Percentiles rank a stretch among this genome's conserved stretches.
These are phyloP conservation scores for Ceratocystis diversiconidia DNA, from an alignment of 2,329 filamentous ascomycete genomes.

Conservation along the genomic window DNA sequence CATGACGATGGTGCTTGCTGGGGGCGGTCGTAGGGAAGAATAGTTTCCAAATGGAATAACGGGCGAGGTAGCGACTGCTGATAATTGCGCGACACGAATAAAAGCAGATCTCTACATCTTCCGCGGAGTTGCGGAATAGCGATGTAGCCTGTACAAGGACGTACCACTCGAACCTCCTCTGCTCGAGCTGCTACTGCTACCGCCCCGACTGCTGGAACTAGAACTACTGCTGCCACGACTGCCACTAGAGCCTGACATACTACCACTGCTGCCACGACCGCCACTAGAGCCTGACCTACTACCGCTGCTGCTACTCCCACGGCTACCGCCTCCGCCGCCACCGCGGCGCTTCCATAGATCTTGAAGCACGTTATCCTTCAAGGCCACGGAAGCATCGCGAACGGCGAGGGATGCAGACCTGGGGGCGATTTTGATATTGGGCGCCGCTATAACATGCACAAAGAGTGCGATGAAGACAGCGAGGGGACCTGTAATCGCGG, in stretches of 20 bases:
- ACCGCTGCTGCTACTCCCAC: conserved; percentile 26
- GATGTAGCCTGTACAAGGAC: neutral
- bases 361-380: neutral
- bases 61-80: too few relatives aligned
- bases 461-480: conserved; percentile 19
- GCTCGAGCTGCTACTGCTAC: conserved; percentile 17
- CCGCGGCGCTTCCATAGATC: conserved; percentile 45
- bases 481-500: neutral
- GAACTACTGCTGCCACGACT: conserved; percentile 21
- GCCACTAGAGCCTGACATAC: conserved; percentile 17
- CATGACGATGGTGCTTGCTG: too few relatives aligned
- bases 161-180: neutral
- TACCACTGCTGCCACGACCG: conserved; percentile 22
- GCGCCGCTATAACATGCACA: conserved; percentile 21
- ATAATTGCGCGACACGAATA: neutral
- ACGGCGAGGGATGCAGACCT: neutral
- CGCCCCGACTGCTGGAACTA: conserved; percentile 20
- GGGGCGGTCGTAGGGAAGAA: too few relatives aligned
- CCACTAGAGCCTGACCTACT: conserved; percentile 17
- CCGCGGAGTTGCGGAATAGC: neutral
- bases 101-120: neutral
- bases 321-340: conserved; percentile 40
- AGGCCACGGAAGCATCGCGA: neutral
- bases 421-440: conserved; percentile 19
- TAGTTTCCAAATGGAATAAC: too few relatives aligned